A percentile compares a stretch with the other conserved stretches of the same genome.
These are phyloP conservation scores for Linanthus parryae DNA, from an alignment of 148 eudicot genomes.

Conservation along the genomic window DNA sequence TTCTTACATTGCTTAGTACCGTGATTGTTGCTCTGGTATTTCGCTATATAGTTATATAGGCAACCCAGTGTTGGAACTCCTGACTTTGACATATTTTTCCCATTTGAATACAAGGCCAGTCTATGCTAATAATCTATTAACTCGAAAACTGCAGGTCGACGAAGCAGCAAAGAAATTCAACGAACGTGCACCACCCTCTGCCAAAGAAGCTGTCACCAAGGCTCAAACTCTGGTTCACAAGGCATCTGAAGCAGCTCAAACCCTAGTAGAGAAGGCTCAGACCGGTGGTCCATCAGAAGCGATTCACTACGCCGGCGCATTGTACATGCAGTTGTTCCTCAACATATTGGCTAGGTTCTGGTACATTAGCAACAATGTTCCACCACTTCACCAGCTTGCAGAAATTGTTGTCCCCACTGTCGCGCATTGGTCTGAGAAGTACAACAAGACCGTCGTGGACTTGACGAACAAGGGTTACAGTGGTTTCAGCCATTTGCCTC, in stretches of 20 bases:
- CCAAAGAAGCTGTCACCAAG: slow-evolving; percentile 25
- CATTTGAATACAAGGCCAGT: too few relatives aligned
- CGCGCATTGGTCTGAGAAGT: slow-evolving; percentile 40
- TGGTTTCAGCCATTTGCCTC: slow-evolving; percentile 33
- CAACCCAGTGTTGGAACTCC: too few relatives aligned
- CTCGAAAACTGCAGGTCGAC: slow-evolving; percentile 30
- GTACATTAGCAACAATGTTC: slow-evolving; percentile 30
- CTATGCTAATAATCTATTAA: too few relatives aligned
- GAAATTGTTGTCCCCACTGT: slow-evolving; percentile 41
- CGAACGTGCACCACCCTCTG: slow-evolving; percentile 43
- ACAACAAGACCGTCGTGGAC: slow-evolving; percentile 26
- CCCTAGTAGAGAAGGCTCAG: slow-evolving; percentile 29
- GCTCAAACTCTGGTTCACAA: slow-evolving; percentile 18
- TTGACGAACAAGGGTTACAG: slow-evolving; percentile 33
- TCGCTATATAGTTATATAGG: too few relatives aligned
- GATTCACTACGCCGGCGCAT: slow-evolving; percentile 21
- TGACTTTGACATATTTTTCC: too few relatives aligned
- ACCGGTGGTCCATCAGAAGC: slow-evolving; percentile 41
- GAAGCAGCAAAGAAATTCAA: slow-evolving; percentile 36
- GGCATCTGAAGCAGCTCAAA: slow-evolving; percentile 23
- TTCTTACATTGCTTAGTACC: too few relatives aligned
- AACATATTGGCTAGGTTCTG: slow-evolving; percentile 26
- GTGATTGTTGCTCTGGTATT: too few relatives aligned
- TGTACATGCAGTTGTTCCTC: slow-evolving; percentile 21
- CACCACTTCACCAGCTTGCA: slow-evolving; percentile 29